phyloP scores from a whole-genome alignment of 306 rosid species.

The Rosa rugosa region DNA sequence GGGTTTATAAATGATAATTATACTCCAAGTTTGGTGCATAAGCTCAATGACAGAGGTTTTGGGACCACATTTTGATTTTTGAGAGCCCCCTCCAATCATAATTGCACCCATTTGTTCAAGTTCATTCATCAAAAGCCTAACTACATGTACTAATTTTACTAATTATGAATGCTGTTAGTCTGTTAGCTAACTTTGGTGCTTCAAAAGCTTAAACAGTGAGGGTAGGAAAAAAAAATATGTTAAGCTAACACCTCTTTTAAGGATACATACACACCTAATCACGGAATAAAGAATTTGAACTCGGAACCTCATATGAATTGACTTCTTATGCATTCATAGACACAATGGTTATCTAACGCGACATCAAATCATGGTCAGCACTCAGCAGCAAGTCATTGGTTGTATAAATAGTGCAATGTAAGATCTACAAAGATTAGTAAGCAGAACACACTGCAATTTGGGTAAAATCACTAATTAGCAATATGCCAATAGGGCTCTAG shows the following conservation, averaged over 20 bases:
- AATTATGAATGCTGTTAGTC: not conserved
- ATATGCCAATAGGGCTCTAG: not conserved
- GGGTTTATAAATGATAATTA: constrained; percentile 43
- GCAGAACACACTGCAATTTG: not conserved
- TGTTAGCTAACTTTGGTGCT: not conserved
- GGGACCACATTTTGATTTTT: constrained; percentile 46
- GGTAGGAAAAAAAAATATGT: not conserved
- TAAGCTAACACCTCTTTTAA: not conserved
- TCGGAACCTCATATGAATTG: not conserved
- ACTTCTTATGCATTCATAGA: not conserved
- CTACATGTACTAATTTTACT: not conserved
- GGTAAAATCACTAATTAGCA: not conserved
- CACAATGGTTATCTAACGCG: not conserved
- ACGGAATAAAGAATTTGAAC: not conserved
- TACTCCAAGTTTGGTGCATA: constrained; percentile 27
- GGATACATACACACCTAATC: not conserved
- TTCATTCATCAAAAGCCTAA: constrained; percentile 11
- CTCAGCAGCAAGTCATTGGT: no score
- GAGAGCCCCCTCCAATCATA: constrained; percentile 39
- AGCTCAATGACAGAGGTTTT: constrained; percentile 36
- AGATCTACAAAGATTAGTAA: not conserved
- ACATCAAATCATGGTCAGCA: not conserved
- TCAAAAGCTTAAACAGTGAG: not conserved
- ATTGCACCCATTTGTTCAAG: constrained; percentile 48
- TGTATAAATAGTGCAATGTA: not conserved